Evolutionary conservation across 164 flowering plant genomes (phyloP).

Genomic region (Aristolochia fimbriata): DNA sequence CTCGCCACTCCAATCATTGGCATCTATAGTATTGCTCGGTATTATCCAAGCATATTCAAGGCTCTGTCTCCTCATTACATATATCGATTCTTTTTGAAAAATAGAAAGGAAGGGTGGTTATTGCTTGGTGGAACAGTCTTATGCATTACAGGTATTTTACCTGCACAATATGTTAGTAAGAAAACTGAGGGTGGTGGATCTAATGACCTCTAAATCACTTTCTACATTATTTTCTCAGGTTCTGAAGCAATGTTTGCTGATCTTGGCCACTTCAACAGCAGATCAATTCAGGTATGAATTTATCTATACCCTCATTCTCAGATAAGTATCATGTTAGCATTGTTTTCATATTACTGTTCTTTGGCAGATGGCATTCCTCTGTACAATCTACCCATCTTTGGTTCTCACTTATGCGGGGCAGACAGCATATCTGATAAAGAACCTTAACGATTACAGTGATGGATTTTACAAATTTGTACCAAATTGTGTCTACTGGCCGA

Average conservation of each 20-base stretch:
- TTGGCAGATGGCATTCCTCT: conserved; percentile 63
- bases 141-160: conserved; percentile 61
- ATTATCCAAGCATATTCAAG: conserved; percentile 73
- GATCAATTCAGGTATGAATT: conserved; percentile 58
- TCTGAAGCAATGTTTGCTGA: conserved; percentile 86
- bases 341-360: background rate
- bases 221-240: conserved; percentile 30
- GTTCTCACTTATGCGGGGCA: conserved; percentile 85
- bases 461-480: conserved; percentile 86
- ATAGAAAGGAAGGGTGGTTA: conserved; percentile 73
- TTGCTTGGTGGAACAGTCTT: conserved; percentile 74
- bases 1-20: conserved; percentile 64
- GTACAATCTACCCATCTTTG: conserved; percentile 71
- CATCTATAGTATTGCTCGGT: conserved; percentile 47
- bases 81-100: conserved; percentile 43
- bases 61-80: conserved; percentile 73
- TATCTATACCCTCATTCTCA: background rate
- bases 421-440: conserved; percentile 71
- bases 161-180: background rate
- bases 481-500: conserved; percentile 57
- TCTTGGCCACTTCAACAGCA: conserved; percentile 71
- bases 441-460: conserved; percentile 59
- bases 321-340: too few species aligned
- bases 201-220: background rate
- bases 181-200: background rate